Conservation (phyloP, 176 grass and related monocot species). For the Carex cristatella region DNA sequence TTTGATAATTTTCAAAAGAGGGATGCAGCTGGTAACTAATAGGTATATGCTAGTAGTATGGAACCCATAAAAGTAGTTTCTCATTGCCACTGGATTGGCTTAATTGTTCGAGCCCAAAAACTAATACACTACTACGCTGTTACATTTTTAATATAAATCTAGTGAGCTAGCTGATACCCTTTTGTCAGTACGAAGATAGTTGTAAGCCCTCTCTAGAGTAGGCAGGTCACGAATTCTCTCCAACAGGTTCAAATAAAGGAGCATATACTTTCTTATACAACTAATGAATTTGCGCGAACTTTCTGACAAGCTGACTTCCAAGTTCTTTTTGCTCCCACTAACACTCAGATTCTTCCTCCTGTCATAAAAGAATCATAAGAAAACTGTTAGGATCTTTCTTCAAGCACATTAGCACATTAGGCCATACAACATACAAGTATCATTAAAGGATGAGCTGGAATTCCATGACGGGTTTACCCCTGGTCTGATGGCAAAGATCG, state of each 20-base stretch:
- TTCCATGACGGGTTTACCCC: not conserved
- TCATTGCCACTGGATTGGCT: not conserved
- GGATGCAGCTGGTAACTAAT: not conserved
- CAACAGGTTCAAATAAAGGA: conserved; percentile 81
- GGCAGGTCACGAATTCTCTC: conserved; percentile 76
- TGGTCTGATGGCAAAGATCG: not conserved
- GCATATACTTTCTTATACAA: conserved; percentile 88
- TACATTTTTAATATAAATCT: not conserved
- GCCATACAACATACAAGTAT: conserved; percentile 7
- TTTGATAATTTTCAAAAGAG: not conserved
- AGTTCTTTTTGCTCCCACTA: conserved; percentile 71
- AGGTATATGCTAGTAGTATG: not conserved
- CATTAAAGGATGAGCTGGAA: not conserved
- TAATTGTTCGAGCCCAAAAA: not conserved
- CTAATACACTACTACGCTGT: not conserved
- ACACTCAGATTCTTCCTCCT: conserved; percentile 90
- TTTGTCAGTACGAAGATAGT: conserved; percentile 78
- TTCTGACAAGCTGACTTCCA: conserved; percentile 97
- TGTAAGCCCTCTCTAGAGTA: conserved; percentile 85
- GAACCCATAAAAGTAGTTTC: not conserved
- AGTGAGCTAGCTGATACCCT: conserved; percentile 36
- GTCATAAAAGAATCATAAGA: conserved; percentile 18
- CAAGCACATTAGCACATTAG: conserved; percentile 20
- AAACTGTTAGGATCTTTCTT: conserved; percentile 18
- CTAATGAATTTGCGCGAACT: conserved; percentile 97